phyloP scores from a whole-genome alignment of 108 stramenopile species.

The Fistulifera pelliculosa region DNA sequence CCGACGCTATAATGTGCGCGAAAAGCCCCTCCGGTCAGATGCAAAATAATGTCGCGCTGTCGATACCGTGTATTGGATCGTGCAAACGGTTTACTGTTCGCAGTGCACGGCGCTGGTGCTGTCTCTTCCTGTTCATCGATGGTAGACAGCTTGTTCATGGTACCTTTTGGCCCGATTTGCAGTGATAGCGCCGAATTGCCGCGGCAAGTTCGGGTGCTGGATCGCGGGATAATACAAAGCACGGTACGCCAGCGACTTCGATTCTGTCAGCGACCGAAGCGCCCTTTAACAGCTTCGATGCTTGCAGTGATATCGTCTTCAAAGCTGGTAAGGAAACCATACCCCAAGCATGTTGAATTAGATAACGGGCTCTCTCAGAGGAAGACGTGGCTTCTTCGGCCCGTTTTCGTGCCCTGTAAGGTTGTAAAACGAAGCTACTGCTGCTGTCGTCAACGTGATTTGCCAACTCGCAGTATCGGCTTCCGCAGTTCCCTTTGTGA shows the following conservation, averaged over 20 bases:
- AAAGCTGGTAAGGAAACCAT: constrained; percentile 68
- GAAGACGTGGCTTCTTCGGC: constrained; percentile 35
- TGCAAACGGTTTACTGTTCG: constrained; percentile 16
- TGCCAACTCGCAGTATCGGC: constrained; percentile 28
- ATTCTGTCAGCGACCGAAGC: constrained; percentile 70
- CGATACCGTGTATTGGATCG: constrained; percentile 14
- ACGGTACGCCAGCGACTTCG: constrained; percentile 57
- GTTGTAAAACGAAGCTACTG: constrained; percentile 72
- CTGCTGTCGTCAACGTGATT: constrained; percentile 39
- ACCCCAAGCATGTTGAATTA: constrained; percentile 77
- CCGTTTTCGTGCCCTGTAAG: constrained; percentile 37
- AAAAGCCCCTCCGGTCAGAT: constrained; percentile 84
- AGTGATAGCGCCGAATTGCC: constrained; percentile 16
- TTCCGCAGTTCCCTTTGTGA: constrained; percentile 24
- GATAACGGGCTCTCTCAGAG: constrained; percentile 28
- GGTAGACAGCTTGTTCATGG: constrained; percentile 27
- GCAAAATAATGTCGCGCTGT: constrained; percentile 62
- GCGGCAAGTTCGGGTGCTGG: constrained; percentile 51
- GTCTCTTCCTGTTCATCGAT: constrained; percentile 43
- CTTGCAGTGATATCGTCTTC: constrained; percentile 60
- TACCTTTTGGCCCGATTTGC: constrained; percentile 13
- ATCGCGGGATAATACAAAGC: constrained; percentile 58
- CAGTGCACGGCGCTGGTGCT: constrained; percentile 2
- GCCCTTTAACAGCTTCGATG: constrained; percentile 65
- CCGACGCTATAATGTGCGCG: constrained; percentile 74